phyloP scores from a whole-genome alignment of 768 basidiomycete genomes.

The Lentinula guzmanii region DNA sequence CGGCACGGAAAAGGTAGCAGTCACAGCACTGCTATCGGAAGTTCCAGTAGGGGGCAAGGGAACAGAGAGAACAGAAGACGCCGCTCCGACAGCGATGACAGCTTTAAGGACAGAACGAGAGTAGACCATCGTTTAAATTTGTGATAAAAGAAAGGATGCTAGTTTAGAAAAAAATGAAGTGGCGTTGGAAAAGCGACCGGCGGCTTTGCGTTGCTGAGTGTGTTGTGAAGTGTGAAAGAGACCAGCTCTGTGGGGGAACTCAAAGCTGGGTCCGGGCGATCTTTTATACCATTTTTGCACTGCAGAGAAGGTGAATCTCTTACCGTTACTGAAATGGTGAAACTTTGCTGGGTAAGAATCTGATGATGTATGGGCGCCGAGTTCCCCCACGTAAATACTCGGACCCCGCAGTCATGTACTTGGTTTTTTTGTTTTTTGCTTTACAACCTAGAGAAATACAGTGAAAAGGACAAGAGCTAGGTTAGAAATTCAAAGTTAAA shows the following conservation, averaged over 20 bases:
- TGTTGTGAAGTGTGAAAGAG: neutral
- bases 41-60: neutral
- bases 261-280: neutral
- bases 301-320: neutral
- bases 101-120: neutral
- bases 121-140: neutral
- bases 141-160: neutral
- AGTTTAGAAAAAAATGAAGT: neutral
- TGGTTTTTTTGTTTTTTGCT: too few species aligned
- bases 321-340: neutral
- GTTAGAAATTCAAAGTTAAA: too few species aligned
- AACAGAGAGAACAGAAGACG: neutral
- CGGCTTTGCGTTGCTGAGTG: neutral
- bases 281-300: neutral
- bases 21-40: neutral
- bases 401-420: too few species aligned
- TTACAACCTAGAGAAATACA: too few species aligned
- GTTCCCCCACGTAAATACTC: neutral
- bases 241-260: neutral
- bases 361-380: neutral
- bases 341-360: neutral
- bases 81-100: neutral
- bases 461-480: too few species aligned
- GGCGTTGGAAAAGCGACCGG: neutral
- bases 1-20: neutral